These are phyloP conservation scores for Mariannaea elegans DNA, from an alignment of 2,329 filamentous ascomycete genomes.

Conservation along the genomic window DNA sequence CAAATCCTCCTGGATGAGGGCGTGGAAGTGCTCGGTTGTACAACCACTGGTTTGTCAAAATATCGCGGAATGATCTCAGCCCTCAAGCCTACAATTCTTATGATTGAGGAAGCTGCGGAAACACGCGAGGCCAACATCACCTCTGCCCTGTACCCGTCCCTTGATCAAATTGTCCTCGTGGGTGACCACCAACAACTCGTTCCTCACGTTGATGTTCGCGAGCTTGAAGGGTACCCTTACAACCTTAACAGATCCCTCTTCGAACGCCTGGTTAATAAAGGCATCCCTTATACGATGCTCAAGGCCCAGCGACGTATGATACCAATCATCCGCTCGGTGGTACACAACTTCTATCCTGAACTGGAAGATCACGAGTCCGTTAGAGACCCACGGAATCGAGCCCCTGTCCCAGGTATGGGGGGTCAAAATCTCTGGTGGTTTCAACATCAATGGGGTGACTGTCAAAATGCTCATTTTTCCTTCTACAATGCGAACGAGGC, in stretches of 20 bases:
- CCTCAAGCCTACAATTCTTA: constrained; percentile 71
- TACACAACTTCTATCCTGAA: constrained; percentile 57
- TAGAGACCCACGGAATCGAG: constrained; percentile 41
- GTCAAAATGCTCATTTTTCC: constrained; percentile 68
- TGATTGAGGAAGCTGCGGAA: constrained; percentile 85
- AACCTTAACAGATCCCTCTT: constrained; percentile 80
- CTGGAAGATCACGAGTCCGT: constrained; percentile 57
- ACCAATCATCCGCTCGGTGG: constrained; percentile 53
- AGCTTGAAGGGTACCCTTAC: constrained; percentile 68
- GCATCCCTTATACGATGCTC: constrained; percentile 70
- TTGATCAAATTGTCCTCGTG: constrained; percentile 66
- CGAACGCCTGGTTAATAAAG: constrained; percentile 76
- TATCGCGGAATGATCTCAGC: constrained; percentile 76
- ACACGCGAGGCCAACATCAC: constrained; percentile 71
- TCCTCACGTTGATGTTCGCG: constrained; percentile 70
- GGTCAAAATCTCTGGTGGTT: constrained; percentile 53
- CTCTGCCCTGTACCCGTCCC: constrained; percentile 58
- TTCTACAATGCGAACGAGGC: constrained; percentile 77
- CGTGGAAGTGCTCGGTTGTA: constrained; percentile 69
- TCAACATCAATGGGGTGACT: constrained; percentile 68
- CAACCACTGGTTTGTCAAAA: constrained; percentile 83
- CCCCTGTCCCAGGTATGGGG: constrained; percentile 57
- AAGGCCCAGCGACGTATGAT: constrained; percentile 72
- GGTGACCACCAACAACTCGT: constrained; percentile 85
- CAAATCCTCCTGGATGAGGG: constrained; percentile 46